These are phyloP conservation scores for Kazachstania sp. DNA, from an alignment of 1,139 yeast species.

Conservation along the genomic window DNA sequence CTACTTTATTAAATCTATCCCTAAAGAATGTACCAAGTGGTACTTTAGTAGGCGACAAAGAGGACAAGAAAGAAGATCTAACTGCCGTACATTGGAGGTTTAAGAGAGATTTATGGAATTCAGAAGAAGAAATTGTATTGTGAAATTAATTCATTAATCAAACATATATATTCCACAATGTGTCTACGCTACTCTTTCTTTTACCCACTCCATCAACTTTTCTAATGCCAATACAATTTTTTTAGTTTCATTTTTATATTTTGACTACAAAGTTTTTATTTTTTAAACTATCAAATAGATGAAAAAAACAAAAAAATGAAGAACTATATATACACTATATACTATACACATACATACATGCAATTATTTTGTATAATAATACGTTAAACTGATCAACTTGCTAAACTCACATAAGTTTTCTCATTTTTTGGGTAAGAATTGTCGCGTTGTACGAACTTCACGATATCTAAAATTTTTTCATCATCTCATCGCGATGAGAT, in stretches of 20 bases:
- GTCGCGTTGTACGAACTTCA: background rate
- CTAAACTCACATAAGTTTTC: no score
- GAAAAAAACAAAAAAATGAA: background rate
- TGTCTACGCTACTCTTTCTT: background rate
- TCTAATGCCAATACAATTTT: background rate
- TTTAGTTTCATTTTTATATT: no score
- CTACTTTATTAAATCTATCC: constrained; percentile 51
- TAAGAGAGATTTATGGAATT: constrained; percentile 43
- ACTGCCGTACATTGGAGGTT: constrained; percentile 63
- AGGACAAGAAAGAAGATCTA: constrained; percentile 33
- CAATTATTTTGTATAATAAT: no score
- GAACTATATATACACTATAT: no score
- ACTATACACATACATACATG: no score
- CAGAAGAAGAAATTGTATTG: constrained; percentile 47
- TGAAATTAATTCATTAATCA: constrained; percentile 5
- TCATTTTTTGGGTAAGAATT: background rate
- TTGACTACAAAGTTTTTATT: no score
- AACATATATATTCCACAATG: background rate
- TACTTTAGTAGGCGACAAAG: constrained; percentile 44
- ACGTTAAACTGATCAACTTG: no score
- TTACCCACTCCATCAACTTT: background rate
- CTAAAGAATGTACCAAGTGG: constrained; percentile 63
- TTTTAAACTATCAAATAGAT: no score
- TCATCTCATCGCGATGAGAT: background rate
- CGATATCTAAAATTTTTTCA: background rate